Evolutionary conservation across 108 stramenopile genomes (phyloP).

Genomic region (Epithemia pelagica): DNA sequence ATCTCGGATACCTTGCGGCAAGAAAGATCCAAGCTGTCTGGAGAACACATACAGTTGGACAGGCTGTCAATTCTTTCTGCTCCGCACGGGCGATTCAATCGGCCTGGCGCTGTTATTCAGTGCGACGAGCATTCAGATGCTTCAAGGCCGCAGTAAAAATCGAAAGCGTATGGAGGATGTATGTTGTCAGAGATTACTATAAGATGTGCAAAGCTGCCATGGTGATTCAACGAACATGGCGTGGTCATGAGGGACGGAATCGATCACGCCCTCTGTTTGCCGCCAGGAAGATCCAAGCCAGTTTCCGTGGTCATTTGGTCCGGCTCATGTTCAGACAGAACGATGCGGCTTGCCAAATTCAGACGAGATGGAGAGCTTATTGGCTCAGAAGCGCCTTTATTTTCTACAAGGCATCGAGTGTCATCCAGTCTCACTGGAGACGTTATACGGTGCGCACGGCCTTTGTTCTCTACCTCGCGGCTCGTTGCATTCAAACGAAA

Average conservation of each 20-base stretch:
- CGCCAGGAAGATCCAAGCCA: neutral
- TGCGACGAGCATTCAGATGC: neutral
- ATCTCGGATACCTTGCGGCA: conserved; percentile 7
- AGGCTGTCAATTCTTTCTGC: neutral
- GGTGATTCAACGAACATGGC: conserved; percentile 38
- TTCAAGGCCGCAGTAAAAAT: neutral
- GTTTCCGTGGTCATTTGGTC: neutral
- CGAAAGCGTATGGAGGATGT: neutral
- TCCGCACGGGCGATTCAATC: neutral
- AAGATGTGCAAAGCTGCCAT: conserved; percentile 17
- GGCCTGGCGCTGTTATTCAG: neutral
- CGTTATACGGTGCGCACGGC: neutral
- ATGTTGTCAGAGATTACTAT: neutral
- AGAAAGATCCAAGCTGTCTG: conserved; percentile 20
- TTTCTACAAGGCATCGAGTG: neutral
- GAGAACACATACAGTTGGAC: conserved; percentile 1
- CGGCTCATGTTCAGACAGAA: neutral
- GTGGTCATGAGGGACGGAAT: conserved; percentile 23
- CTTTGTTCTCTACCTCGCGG: neutral
- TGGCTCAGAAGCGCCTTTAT: neutral
- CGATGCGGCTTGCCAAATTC: conserved; percentile 29
- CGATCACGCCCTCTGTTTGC: neutral
- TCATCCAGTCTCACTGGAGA: conserved; percentile 1
- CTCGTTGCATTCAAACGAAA: conserved; percentile 14
- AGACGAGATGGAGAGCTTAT: conserved; percentile 34